phyloP scores from a whole-genome alignment of 768 basidiomycete genomes.

The Daedalea quercina region DNA sequence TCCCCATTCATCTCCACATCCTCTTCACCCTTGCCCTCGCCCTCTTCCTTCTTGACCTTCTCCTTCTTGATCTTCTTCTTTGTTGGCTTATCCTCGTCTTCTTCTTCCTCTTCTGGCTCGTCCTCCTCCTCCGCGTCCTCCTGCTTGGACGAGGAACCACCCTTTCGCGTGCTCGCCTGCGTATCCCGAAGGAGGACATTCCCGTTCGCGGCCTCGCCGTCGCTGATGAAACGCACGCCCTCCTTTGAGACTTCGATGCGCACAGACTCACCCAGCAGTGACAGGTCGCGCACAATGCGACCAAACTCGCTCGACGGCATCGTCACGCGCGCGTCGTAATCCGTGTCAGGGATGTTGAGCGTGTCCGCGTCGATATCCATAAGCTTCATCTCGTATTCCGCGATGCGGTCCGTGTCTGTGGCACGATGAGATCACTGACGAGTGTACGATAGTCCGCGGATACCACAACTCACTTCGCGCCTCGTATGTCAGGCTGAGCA shows the following conservation, averaged over 20 bases:
- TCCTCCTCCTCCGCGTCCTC: conserved; percentile 35
- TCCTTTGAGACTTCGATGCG: conserved; percentile 95
- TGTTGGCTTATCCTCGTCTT: conserved; percentile 24
- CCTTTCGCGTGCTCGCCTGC: conserved; percentile 34
- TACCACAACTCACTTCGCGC: conserved; percentile 59
- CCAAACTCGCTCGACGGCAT: conserved; percentile 85
- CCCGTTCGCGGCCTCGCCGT: conserved; percentile 93
- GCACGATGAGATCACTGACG: too few species aligned
- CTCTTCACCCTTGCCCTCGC: conserved; percentile 41
- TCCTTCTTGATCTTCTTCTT: conserved; percentile 36
- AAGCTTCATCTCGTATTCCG: conserved; percentile 98
- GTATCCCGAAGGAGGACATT: conserved; percentile 77
- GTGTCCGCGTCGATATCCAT: conserved; percentile 99
- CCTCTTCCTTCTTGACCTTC: conserved; percentile 37
- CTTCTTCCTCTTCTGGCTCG: conserved; percentile 41
- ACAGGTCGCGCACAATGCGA: conserved; percentile 89
- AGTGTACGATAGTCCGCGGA: too few species aligned
- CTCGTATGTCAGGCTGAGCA: conserved; percentile 85
- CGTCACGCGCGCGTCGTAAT: conserved; percentile 89
- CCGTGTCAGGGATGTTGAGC: conserved; percentile 93
- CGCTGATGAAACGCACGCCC: conserved; percentile 86
- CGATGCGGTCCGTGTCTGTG: conserved; percentile 87
- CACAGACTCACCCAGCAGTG: conserved; percentile 86
- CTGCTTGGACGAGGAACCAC: conserved; percentile 17
- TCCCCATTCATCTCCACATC: conserved; percentile 26